Conservation (phyloP, 345 rosid species). For the Physaria fendleri region DNA sequence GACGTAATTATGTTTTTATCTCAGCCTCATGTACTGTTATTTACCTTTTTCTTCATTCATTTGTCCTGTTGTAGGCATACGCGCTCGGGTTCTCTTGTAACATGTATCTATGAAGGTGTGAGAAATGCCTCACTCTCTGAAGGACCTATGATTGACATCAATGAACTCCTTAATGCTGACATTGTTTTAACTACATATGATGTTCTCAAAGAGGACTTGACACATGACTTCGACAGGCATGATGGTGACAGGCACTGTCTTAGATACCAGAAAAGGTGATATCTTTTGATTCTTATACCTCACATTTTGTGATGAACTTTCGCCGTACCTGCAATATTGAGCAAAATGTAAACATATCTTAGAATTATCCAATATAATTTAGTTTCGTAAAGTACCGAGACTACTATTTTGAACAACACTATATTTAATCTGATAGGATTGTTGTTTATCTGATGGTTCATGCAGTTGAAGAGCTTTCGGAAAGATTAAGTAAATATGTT, state of each 20-base stretch:
- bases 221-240: conserved; percentile 90
- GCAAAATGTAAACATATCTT: background rate
- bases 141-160: conserved; percentile 42
- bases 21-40: conserved; percentile 8
- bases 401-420: background rate
- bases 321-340: background rate
- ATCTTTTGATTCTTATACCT: background rate
- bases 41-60: conserved; percentile 30
- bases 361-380: background rate
- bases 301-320: background rate
- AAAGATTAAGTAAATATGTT: conserved; percentile 18
- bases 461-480: conserved; percentile 5
- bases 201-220: conserved; percentile 92
- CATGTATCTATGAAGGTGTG: conserved; percentile 79
- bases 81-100: conserved; percentile 64
- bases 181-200: conserved; percentile 89
- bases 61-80: conserved; percentile 55
- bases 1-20: background rate
- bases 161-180: conserved; percentile 66
- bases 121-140: conserved; percentile 56
- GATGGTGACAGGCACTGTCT: conserved; percentile 83
- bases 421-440: background rate
- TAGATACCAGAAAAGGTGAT: conserved; percentile 89
- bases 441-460: background rate
- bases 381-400: background rate